Evolutionary conservation across 2,329 filamentous ascomycete genomes (phyloP), one percentile per base, ranked within the genome.

Genomic region (Didymella arachidicola): DNA sequence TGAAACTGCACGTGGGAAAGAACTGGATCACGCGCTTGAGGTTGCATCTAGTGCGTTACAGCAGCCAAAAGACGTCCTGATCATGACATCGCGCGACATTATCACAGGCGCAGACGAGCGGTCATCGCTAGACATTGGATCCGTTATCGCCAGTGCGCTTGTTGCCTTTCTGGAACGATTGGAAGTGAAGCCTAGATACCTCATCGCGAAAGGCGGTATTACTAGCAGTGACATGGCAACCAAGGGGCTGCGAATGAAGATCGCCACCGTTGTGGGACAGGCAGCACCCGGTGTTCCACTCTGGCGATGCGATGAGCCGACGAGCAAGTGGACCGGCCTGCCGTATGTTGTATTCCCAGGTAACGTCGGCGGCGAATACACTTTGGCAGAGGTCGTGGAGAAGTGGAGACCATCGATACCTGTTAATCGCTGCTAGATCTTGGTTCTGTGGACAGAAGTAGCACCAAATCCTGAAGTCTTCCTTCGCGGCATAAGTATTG

Each of bases 191-290:
- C 84, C 84, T 1, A 72, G 83, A 44, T 87, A 86, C 64, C 73
- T 87, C 2, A 84, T 87, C 66, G 84, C 84, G 0, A 87, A 82
- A 71, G 84, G 85, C 0, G 85, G 85, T 10, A 87, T 87, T 42
- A 87, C 86, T 0, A 84, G 81, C 0, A 86, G 83, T 0, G 84
- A 87, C 49, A 82, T 83, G 65, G 85, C 85, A 0, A 86, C 83
- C 0, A 86, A 87, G 51, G 83, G 83, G 0, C 64, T 88, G 12
- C 76, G 74, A 16, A 82, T 87, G 72, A 83, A 82, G 68, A 76
- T 80, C 27, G 85, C 85, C 4, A 79, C 75, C 60, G 80, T 87
- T 38, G 75, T 86, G 0, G 85, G 85, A 0, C 85, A 87, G 62
- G 85, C 85, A 1, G 83, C 84, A 0, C 78, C 83, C 0, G 85